Conservation (phyloP, 345 rosid genomes). For the Noccaea bulbosa region DNA sequence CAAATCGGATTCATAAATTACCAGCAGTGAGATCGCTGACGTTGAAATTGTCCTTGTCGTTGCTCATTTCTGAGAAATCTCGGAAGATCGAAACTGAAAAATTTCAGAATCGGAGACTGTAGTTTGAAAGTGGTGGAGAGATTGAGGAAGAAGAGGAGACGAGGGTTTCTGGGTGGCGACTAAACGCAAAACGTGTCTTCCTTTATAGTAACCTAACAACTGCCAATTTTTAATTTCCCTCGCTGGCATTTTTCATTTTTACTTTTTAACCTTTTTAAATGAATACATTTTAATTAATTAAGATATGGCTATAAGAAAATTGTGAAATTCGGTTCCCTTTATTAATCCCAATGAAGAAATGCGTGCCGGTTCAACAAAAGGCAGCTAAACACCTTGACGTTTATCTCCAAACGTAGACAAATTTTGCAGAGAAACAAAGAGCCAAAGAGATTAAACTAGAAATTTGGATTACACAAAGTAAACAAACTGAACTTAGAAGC, state of each 20-base stretch:
- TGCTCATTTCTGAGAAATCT: conserved; percentile 54
- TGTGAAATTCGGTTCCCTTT: background rate
- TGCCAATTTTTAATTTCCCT: conserved; percentile 40
- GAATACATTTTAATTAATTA: background rate
- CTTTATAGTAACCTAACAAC: conserved; percentile 43
- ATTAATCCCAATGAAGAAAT: background rate
- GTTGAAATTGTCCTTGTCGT: conserved; percentile 64
- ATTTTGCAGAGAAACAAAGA: background rate
- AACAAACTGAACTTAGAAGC: conserved; percentile 21
- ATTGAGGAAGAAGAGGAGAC: conserved; percentile 20
- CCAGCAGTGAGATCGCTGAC: conserved; percentile 81
- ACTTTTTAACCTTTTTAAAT: background rate
- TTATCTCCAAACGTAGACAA: background rate
- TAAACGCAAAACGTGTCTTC: conserved; percentile 41
- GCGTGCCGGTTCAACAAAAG: conserved; percentile 21
- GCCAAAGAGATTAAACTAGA: background rate
- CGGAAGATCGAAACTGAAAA: conserved; percentile 11
- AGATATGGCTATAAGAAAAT: background rate
- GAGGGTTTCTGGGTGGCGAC: conserved; percentile 48
- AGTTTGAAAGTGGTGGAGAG: conserved; percentile 46
- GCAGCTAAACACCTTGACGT: conserved; percentile 28
- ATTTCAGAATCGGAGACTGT: background rate
- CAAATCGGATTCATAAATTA: conserved; percentile 31
- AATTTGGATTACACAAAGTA: conserved; percentile 1
- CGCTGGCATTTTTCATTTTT: conserved; percentile 36